Evolutionary conservation across 805 yeast species (phyloP).

Genomic region (Candida incommunis): DNA sequence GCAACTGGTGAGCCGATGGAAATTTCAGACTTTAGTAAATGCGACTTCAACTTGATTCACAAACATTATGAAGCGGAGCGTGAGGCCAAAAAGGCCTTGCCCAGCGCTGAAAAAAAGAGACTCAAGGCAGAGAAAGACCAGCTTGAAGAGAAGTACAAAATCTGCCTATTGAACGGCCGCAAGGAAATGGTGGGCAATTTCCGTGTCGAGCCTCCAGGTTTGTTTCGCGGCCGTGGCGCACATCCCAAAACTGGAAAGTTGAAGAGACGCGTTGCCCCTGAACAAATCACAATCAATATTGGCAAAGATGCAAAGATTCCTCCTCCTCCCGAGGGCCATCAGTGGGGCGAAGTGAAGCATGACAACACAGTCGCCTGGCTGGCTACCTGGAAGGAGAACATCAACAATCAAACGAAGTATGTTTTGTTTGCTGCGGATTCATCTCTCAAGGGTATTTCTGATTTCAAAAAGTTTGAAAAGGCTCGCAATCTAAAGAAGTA

Average conservation of each 20-base stretch:
- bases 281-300: conserved; percentile 74
- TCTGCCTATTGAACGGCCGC: conserved; percentile 72
- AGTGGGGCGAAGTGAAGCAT: conserved; percentile 81
- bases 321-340: conserved; percentile 70
- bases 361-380: conserved; percentile 90
- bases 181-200: conserved; percentile 89
- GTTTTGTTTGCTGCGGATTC: conserved; percentile 87
- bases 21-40: conserved; percentile 44
- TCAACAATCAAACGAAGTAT: conserved; percentile 69
- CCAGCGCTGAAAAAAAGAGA: conserved; percentile 62
- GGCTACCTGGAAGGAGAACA: conserved; percentile 95
- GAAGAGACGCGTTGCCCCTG: conserved; percentile 77
- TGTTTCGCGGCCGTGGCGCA: conserved; percentile 92
- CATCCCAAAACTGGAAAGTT: conserved; percentile 93
- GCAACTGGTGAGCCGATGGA: conserved; percentile 23
- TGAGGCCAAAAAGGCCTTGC: conserved; percentile 55
- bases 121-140: conserved; percentile 60
- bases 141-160: conserved; percentile 67
- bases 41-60: conserved; percentile 68
- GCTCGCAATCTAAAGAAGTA: conserved; percentile 72
- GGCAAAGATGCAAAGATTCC: conserved; percentile 65
- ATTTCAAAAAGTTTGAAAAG: conserved; percentile 82
- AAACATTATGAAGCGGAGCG: conserved; percentile 55
- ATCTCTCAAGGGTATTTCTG: conserved; percentile 81
- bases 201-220: conserved; percentile 90